Conservation (phyloP, 306 rosid genomes). For the Cicer chorassanicum region DNA sequence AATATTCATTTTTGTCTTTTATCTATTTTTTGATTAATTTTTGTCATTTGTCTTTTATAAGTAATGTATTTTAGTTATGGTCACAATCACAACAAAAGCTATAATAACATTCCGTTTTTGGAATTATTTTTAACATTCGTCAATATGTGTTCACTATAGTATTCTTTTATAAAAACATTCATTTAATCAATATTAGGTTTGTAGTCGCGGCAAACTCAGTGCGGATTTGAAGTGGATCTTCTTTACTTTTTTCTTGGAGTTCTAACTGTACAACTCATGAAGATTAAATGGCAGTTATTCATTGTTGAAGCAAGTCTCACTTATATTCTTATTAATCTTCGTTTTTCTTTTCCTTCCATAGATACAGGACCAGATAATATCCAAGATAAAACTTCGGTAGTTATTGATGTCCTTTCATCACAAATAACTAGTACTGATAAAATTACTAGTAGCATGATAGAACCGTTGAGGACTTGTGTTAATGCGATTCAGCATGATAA, state of each 20-base stretch:
- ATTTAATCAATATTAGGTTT: no score
- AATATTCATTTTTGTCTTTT: no score
- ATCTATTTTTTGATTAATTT: no score
- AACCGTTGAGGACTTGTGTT: not conserved
- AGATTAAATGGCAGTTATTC: conserved; percentile 12
- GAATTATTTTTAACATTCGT: no score
- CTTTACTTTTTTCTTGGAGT: conserved; percentile 5
- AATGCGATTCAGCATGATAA: not conserved
- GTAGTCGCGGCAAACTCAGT: not conserved
- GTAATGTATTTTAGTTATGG: no score
- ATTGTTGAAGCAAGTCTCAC: conserved; percentile 19
- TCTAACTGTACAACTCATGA: conserved; percentile 34
- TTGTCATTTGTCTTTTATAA: no score
- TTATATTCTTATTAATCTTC: conserved; percentile 26
- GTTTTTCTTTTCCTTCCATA: not conserved
- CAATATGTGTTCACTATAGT: no score
- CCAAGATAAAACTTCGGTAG: not conserved
- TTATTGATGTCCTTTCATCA: not conserved
- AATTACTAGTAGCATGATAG: not conserved
- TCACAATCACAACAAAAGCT: no score
- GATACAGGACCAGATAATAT: not conserved
- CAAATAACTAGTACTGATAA: no score
- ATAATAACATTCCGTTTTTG: no score
- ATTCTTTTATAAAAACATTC: no score
- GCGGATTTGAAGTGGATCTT: conserved; percentile 38